Percentiles rank a stretch among this genome's conserved stretches.
Evolutionary conservation across 2,329 filamentous ascomycete species (phyloP).

Genomic region (Aspergillus latus): DNA sequence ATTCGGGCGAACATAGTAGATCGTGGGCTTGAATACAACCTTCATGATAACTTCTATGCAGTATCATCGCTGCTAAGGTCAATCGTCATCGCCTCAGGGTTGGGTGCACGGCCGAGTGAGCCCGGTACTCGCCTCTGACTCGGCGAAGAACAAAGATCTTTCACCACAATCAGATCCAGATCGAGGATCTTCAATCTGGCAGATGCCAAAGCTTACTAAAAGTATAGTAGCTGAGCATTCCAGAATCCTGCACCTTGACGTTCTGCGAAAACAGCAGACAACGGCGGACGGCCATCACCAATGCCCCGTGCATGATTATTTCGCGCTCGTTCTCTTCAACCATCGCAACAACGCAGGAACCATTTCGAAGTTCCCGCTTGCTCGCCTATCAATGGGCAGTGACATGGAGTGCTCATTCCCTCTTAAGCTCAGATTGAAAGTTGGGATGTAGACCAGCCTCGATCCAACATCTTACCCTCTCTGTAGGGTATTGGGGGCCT

Average conservation of each 20-base stretch:
- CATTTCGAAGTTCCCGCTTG: no score
- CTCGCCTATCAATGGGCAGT: no score
- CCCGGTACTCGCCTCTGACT: neutral
- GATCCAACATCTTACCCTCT: no score
- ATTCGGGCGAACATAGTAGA: neutral
- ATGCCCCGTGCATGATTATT: neutral
- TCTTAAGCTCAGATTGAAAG: no score
- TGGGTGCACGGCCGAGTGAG: neutral
- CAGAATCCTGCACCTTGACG: neutral
- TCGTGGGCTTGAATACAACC: neutral
- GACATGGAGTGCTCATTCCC: no score
- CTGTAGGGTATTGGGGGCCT: no score
- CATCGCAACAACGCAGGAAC: no score
- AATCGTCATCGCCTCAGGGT: neutral
- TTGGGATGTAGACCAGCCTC: neutral
- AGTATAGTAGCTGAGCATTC: neutral
- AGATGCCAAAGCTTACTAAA: neutral
- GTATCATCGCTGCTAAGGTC: no score
- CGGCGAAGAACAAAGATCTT: neutral
- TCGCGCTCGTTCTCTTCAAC: neutral
- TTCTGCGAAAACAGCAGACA: no score
- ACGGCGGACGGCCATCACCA: no score
- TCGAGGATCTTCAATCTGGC: neutral
- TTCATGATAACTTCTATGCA: neutral
- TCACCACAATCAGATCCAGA: neutral